Evolutionary conservation across 495 filamentous ascomycete species (phyloP), one percentile per base, ranked within the genome.

Genomic region (Aspergillus taichungensis): DNA sequence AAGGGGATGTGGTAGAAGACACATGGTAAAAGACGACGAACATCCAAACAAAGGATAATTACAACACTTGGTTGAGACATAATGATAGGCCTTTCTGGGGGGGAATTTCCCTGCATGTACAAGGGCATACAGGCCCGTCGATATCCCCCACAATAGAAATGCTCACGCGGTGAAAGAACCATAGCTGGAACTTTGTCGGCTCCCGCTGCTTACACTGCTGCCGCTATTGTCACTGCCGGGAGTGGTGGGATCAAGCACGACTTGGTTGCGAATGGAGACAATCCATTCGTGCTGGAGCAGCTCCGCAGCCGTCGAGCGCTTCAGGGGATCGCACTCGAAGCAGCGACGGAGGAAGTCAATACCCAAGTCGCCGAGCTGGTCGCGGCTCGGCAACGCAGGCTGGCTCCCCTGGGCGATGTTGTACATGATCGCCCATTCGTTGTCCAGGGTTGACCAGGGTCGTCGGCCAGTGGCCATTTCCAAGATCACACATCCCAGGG

Each of bases 351-450:
- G 61, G 57, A 97, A 97, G 57, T 95, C 88, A 41, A 96, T 84
- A 5, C 92, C 92, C 46, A 78, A 51, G 2, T 82, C 77, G 55
- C 84, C 88, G 49, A 98, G 76, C 59, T 97, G 91, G 40, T 97
- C 92, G 3, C 72, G 63, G 2, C 73, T 68, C 10, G 92, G 92
- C 29, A 97, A 71, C 49, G 85, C 81, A 3, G 92, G 92, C 43
- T 87, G 82, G 51, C 96, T 94, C 43, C 92, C 92, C 55, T 94
- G 89, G 3, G 92, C 92, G 50, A 98, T 98, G 64, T 97, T 96
- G 78, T 95, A 98, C 92, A 98, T 98, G 68, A 98, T 97, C 30
- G 92, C 92, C 91, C 92, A 98, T 62, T 98, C 92, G 61, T 98
- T 98, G 68, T 98, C 92, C 6, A 97, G 77, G 50, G 81, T 84